These are phyloP conservation scores for Rhypophila decipiens DNA, from an alignment of 495 filamentous ascomycete genomes.

Conservation along the genomic window DNA sequence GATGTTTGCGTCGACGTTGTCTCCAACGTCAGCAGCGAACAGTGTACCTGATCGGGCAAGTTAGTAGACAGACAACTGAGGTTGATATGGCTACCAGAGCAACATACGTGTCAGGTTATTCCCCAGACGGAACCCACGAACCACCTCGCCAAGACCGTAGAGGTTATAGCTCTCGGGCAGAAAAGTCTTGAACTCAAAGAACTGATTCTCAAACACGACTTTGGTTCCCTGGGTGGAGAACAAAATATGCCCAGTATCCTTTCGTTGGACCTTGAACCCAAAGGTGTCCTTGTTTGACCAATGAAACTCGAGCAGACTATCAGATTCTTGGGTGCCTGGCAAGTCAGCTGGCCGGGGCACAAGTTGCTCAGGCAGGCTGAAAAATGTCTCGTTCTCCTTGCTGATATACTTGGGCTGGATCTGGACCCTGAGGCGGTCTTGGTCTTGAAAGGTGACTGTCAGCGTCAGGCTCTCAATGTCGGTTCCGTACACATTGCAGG, in stretches of 20 bases:
- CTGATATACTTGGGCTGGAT: conserved; percentile 65
- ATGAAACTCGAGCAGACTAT: conserved; percentile 51
- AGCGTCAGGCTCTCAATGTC: conserved; percentile 61
- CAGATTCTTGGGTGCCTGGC: conserved; percentile 20
- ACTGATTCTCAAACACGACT: conserved; percentile 77
- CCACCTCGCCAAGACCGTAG: conserved; percentile 80
- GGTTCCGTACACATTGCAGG: conserved; percentile 68
- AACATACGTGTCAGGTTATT: conserved; percentile 66
- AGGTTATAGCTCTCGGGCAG: conserved; percentile 69
- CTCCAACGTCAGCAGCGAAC: conserved; percentile 61
- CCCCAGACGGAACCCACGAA: conserved; percentile 64
- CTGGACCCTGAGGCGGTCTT: conserved; percentile 67
- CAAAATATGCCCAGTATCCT: conserved; percentile 56
- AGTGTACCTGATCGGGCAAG: conserved; percentile 44
- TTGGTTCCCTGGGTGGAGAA: conserved; percentile 65
- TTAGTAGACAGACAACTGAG: not conserved
- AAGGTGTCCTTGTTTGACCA: conserved; percentile 64
- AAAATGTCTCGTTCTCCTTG: conserved; percentile 60
- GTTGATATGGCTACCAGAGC: not conserved
- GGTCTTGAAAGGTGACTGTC: conserved; percentile 64
- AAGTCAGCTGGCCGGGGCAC: conserved; percentile 54
- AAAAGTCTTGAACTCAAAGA: conserved; percentile 65
- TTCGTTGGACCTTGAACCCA: conserved; percentile 62
- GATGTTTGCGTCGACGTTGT: conserved; percentile 63
- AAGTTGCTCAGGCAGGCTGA: conserved; percentile 55